These are phyloP conservation scores for Saccharum hybrid DNA, from an alignment of 202 grass and related monocot genomes.

Conservation along the genomic window DNA sequence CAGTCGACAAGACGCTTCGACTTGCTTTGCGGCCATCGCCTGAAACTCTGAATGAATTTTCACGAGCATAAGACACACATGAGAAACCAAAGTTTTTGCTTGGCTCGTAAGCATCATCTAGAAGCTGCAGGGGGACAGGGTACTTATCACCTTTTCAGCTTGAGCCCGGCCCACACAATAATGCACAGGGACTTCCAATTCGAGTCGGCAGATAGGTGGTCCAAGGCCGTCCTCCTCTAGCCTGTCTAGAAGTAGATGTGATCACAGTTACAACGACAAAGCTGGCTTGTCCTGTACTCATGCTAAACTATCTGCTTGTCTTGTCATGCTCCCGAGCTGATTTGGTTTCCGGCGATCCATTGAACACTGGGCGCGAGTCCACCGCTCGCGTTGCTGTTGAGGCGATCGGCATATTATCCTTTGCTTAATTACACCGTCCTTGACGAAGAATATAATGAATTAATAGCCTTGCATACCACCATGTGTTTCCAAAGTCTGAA, in stretches of 20 bases:
- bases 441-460: neutral
- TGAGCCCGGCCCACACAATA: neutral
- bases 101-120: neutral
- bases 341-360: neutral
- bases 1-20: neutral
- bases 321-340: conserved; percentile 18
- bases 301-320: conserved; percentile 36
- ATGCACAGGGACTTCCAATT: neutral
- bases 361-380: conserved; percentile 6
- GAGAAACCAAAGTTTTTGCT: neutral
- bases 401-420: conserved; percentile 20
- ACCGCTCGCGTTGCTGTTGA: conserved; percentile 32
- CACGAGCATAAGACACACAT: neutral
- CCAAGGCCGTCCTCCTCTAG: conserved; percentile 7
- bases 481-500: conserved; percentile 12
- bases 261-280: neutral
- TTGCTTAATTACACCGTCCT: neutral
- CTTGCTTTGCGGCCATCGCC: conserved; percentile 4
- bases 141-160: neutral
- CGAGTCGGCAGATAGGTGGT: neutral
- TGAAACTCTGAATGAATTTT: neutral
- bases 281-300: conserved; percentile 13
- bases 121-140: neutral
- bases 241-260: too few relatives aligned
- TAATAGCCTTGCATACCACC: neutral